Evolutionary conservation across 2,329 filamentous ascomycete genomes (phyloP), one percentile per base, ranked within the genome.

Genomic region (Clonostachys byssicola): DNA sequence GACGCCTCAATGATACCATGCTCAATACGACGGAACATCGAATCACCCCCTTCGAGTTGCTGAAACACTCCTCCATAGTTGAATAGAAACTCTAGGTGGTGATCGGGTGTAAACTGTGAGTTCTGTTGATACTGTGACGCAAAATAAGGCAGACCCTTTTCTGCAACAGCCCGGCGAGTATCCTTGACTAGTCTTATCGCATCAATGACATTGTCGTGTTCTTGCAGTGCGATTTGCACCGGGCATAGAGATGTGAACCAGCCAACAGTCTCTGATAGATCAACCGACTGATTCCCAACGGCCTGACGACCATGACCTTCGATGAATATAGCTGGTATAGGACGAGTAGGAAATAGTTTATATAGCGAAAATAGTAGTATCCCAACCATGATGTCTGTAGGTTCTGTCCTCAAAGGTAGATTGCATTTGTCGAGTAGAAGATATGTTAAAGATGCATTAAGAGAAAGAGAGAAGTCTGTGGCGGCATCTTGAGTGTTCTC

Each of bases 191-290:
- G 51, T 5, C 44, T 14, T 12, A 58, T 49, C 1, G 56, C 8
- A 3, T 58, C 49, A 3, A 60, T 12, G 5, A 55, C 34, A 7
- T 54, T 49, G 4, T 44, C 13, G 0, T 51, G 41, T 1, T 4
- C 1, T 2, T 50, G 43, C 1, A 67, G 47, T 0, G 47, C 4
- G 2, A 52, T 46, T 0, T 54, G 54, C 2, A 57, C 17, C 1
- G 56, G 56, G 5, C 51, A 55, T 49, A 74, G 57, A 0, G 67
- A 68, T 1, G 72, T 73, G 47, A 74, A 74, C 71, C 71, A 75
- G 6, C 72, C 72, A 1, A 74, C 65, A 0, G 68, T 73, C 2
- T 58, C 50, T 0, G 70, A 67, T 2, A 67, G 51, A 42, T 74
- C 63, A 42, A 64, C 43, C 6, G 43, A 38, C 5, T 51, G 35